A percentile compares a stretch with the other conserved stretches of the same genome.
phyloP scores from a whole-genome alignment of 106 monocot species.

The Platanthera zijinensis region DNA sequence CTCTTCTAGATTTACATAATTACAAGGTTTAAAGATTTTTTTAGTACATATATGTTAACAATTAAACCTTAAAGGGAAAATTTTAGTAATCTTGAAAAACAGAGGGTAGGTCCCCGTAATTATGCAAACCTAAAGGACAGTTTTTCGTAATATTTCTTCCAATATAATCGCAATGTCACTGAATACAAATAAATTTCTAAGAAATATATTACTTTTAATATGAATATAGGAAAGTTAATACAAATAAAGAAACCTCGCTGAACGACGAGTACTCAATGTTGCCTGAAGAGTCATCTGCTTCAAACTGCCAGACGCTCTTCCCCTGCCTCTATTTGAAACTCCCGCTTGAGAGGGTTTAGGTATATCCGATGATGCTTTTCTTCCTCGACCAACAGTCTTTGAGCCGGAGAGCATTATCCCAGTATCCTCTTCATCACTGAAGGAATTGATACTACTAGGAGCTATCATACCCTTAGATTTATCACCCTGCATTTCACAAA shows the following conservation, averaged over 20 bases:
- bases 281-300: conserved; percentile 82
- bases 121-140: too few species aligned
- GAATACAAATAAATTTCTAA: neutral
- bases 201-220: neutral
- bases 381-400: conserved; percentile 33
- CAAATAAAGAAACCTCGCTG: conserved; percentile 35
- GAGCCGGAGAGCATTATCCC: conserved; percentile 36
- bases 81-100: too few species aligned
- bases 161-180: neutral
- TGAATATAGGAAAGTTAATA: neutral
- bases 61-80: too few species aligned
- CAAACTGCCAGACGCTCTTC: conserved; percentile 57
- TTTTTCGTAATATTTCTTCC: too few species aligned
- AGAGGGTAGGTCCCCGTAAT: too few species aligned
- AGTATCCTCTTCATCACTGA: conserved; percentile 76
- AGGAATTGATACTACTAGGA: conserved; percentile 43
- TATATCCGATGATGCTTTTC: conserved; percentile 28
- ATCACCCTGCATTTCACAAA: conserved; percentile 25
- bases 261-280: conserved; percentile 34
- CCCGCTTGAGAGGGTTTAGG: conserved; percentile 24
- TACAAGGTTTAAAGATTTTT: too few species aligned
- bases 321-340: conserved; percentile 67
- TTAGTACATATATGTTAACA: too few species aligned
- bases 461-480: conserved; percentile 28
- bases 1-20: too few species aligned